Conservation (phyloP, 257 asterid species). For the Misopates orontium region DNA sequence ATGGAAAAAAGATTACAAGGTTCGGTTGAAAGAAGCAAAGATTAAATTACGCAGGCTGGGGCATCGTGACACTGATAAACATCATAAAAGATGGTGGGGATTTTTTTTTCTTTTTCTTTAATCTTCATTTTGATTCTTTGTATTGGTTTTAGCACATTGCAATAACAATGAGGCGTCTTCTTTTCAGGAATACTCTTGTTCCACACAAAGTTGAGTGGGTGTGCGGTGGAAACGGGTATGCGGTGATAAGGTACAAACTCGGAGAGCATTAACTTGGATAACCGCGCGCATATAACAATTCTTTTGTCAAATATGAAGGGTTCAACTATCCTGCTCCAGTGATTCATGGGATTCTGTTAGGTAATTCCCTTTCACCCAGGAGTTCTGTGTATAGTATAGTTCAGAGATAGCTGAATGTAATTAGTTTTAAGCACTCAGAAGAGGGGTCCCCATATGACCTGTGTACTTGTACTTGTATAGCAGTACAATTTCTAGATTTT, state of each 20-base stretch:
- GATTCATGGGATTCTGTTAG: slow-evolving; percentile 1
- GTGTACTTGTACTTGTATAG: background rate
- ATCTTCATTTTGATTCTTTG: background rate
- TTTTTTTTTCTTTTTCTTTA: no score
- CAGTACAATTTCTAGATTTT: background rate
- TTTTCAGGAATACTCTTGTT: slow-evolving; percentile 19
- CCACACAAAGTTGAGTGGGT: slow-evolving; percentile 10
- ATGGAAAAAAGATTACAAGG: slow-evolving; percentile 72
- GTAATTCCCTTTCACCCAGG: background rate
- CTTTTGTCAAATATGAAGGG: background rate
- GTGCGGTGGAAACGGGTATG: background rate
- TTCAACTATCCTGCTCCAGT: slow-evolving; percentile 2
- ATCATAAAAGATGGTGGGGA: slow-evolving; percentile 68
- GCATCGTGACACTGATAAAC: slow-evolving; percentile 48
- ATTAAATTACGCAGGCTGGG: slow-evolving; percentile 46
- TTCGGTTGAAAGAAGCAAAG: slow-evolving; percentile 63
- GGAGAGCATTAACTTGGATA: background rate
- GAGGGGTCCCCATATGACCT: background rate
- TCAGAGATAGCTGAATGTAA: background rate
- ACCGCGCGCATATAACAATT: background rate
- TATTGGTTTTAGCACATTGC: background rate
- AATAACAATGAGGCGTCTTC: background rate
- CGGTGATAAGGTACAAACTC: background rate
- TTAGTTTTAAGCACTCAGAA: background rate
- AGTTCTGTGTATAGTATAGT: background rate